A percentile compares a stretch with the other conserved stretches of the same genome.
Conservation (phyloP, 345 rosid species). For the Nephelium lappaceum region DNA sequence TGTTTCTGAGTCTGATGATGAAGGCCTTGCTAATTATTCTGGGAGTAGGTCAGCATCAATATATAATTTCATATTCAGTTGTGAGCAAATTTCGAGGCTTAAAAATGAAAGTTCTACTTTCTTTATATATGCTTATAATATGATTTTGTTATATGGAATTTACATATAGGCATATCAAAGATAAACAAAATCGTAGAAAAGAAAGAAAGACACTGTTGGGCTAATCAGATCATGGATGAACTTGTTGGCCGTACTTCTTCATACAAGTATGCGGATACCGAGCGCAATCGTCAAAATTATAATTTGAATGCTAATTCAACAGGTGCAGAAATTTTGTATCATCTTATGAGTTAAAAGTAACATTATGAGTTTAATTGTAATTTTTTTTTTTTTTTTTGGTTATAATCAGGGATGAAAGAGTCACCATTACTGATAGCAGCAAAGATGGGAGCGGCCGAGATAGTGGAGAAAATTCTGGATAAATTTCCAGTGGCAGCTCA, state of each 20-base stretch:
- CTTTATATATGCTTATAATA: not conserved
- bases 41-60: not conserved
- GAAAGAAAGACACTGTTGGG: slow-evolving; percentile 16
- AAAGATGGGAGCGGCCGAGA: slow-evolving; percentile 16
- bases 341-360: no score
- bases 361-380: no score
- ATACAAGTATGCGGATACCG: slow-evolving; percentile 1
- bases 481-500: slow-evolving; percentile 20
- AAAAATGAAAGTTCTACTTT: not conserved
- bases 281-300: not conserved
- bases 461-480: slow-evolving; percentile 21
- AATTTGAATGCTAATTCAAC: no score
- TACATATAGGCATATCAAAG: slow-evolving; percentile 5
- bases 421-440: slow-evolving; percentile 17
- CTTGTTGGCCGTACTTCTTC: not conserved
- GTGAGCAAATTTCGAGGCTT: not conserved
- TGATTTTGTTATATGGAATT: not conserved
- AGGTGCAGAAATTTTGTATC: no score
- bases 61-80: not conserved
- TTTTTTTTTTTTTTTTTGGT: no score
- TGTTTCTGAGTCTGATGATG: not conserved
- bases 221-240: slow-evolving; percentile 13
- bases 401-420: not conserved
- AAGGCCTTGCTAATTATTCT: not conserved
- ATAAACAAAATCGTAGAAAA: not conserved